Conservation (phyloP, 805 yeast species). For the Metschnikowia picachoensis region DNA sequence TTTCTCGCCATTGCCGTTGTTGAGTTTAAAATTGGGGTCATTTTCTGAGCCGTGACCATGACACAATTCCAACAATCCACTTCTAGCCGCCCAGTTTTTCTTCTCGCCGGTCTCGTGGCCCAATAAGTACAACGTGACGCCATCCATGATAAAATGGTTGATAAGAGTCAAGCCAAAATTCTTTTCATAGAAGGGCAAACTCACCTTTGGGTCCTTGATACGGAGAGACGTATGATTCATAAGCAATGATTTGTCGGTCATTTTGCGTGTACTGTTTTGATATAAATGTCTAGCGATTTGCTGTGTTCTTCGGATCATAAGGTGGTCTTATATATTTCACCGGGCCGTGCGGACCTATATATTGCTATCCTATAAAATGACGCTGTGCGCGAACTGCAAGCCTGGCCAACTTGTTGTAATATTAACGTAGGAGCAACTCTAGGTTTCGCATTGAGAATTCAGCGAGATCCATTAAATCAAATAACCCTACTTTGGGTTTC, state of each 20-base stretch:
- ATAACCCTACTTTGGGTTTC: no score
- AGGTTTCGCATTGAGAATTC: no score
- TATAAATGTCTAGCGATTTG: slow-evolving; percentile 4
- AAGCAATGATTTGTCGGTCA: slow-evolving; percentile 37
- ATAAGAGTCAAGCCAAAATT: slow-evolving; percentile 71
- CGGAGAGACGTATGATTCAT: slow-evolving; percentile 76
- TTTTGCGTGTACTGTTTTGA: slow-evolving; percentile 8
- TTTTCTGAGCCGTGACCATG: slow-evolving; percentile 74
- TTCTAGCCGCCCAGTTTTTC: slow-evolving; percentile 42
- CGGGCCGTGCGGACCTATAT: background rate
- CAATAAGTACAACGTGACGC: slow-evolving; percentile 66
- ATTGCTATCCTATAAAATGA: no score
- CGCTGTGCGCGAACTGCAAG: no score
- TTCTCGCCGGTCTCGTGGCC: slow-evolving; percentile 48
- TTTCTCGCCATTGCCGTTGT: slow-evolving; percentile 83
- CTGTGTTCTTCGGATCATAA: slow-evolving; percentile 3
- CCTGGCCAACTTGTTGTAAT: no score
- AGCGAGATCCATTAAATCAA: no score
- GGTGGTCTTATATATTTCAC: background rate
- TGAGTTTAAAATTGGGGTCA: slow-evolving; percentile 52
- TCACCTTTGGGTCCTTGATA: slow-evolving; percentile 72
- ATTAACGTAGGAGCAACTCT: no score
- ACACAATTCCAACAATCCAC: slow-evolving; percentile 80
- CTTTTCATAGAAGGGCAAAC: slow-evolving; percentile 69
- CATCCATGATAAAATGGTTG: slow-evolving; percentile 46